Evolutionary conservation across 1,139 yeast species (phyloP).

Genomic region (Nakaseomyces sp.): DNA sequence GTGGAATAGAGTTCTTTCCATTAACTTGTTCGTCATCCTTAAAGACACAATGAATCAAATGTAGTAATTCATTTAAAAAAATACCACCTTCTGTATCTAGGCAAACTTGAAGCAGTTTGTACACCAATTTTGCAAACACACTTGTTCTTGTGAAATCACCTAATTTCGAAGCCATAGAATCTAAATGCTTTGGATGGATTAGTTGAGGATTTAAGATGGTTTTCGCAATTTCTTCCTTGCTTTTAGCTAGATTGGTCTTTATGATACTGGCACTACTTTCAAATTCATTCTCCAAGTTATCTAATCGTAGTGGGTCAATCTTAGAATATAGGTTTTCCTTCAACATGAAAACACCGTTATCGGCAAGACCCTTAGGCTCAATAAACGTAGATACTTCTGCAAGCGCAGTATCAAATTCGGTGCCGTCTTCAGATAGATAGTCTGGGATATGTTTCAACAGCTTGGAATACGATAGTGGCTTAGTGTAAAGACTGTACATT

Average conservation of each 20-base stretch:
- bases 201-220: slow-evolving; percentile 40
- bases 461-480: slow-evolving; percentile 48
- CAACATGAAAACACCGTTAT: slow-evolving; percentile 47
- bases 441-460: slow-evolving; percentile 36
- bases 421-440: slow-evolving; percentile 32
- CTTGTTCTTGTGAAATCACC: slow-evolving; percentile 45
- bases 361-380: slow-evolving; percentile 47
- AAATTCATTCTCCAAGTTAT: slow-evolving; percentile 32
- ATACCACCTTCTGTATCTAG: slow-evolving; percentile 44
- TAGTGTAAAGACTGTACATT: slow-evolving; percentile 42
- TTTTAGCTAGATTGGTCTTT: slow-evolving; percentile 31
- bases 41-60: slow-evolving; percentile 56
- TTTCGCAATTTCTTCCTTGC: slow-evolving; percentile 36
- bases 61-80: slow-evolving; percentile 52
- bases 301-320: slow-evolving; percentile 34
- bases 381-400: slow-evolving; percentile 42
- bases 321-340: slow-evolving; percentile 39
- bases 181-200: slow-evolving; percentile 26
- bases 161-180: slow-evolving; percentile 32
- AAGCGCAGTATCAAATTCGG: slow-evolving; percentile 35
- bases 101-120: slow-evolving; percentile 47
- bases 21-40: slow-evolving; percentile 43
- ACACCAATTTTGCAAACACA: slow-evolving; percentile 48
- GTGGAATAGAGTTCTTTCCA: slow-evolving; percentile 36
- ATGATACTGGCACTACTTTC: slow-evolving; percentile 38